phyloP scores from a whole-genome alignment of 1,284 basidiomycete species.

The Agaricales sp. region DNA sequence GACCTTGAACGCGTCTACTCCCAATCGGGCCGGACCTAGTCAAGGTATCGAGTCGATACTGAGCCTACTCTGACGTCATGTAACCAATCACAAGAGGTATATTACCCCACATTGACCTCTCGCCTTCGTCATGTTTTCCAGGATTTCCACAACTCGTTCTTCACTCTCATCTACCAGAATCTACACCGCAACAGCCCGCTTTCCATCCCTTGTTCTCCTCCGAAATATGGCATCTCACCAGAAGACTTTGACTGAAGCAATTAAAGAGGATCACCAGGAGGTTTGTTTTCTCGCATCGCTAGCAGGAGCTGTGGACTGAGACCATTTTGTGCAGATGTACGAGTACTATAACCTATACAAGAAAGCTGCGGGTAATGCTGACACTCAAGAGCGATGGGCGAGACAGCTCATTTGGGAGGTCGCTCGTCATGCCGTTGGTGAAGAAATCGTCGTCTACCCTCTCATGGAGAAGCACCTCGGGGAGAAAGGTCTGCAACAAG shows the following conservation, averaged over 20 bases:
- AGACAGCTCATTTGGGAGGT: slow-evolving; percentile 51
- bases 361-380: slow-evolving; percentile 30
- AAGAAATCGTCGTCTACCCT: slow-evolving; percentile 60
- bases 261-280: slow-evolving; percentile 38
- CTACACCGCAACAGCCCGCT: background rate
- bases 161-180: background rate
- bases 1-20: background rate
- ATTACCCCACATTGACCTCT: background rate
- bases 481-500: slow-evolving; percentile 36
- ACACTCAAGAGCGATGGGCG: slow-evolving; percentile 43
- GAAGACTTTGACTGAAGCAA: slow-evolving; percentile 24
- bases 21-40: too few species aligned
- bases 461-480: slow-evolving; percentile 56
- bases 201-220: background rate
- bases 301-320: background rate
- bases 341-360: slow-evolving; percentile 46
- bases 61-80: background rate
- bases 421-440: slow-evolving; percentile 51
- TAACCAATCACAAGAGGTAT: background rate
- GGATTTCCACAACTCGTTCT: background rate
- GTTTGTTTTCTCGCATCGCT: slow-evolving; percentile 13
- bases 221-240: background rate
- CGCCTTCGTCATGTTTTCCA: background rate
- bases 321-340: slow-evolving; percentile 29
- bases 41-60: background rate